phyloP scores from a whole-genome alignment of 2,329 filamentous ascomycete genomes.

The Penicillium palitans region DNA sequence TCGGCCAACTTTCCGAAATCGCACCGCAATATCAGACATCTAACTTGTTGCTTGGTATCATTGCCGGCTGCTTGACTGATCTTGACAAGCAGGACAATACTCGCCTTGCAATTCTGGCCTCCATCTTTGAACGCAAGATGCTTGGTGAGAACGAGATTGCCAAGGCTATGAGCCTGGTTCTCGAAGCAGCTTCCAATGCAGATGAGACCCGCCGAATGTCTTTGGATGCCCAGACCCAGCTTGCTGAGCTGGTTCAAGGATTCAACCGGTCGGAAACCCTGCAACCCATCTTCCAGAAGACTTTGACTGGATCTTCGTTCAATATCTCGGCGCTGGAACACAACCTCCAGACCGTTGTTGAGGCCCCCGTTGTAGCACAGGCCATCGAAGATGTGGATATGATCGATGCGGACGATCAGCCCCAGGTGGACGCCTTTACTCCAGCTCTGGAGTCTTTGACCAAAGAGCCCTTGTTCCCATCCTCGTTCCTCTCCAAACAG shows the following conservation, averaged over 20 bases:
- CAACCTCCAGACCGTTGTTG: slow-evolving; percentile 69
- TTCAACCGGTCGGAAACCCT: slow-evolving; percentile 63
- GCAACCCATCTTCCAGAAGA: slow-evolving; percentile 65
- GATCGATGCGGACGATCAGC: slow-evolving; percentile 41
- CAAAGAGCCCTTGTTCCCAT: slow-evolving; percentile 29
- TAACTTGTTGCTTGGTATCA: slow-evolving; percentile 39
- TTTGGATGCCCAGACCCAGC: slow-evolving; percentile 58
- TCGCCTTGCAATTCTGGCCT: slow-evolving; percentile 50
- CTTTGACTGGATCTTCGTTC: slow-evolving; percentile 66
- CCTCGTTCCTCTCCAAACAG: slow-evolving; percentile 41
- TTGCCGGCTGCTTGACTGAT: slow-evolving; percentile 36
- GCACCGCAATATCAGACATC: slow-evolving; percentile 36
- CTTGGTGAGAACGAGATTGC: slow-evolving; percentile 34
- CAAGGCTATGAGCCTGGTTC: slow-evolving; percentile 35
- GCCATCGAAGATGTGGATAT: slow-evolving; percentile 54
- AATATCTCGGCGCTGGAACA: slow-evolving; percentile 75
- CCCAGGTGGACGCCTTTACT: slow-evolving; percentile 33
- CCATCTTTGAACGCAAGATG: slow-evolving; percentile 36
- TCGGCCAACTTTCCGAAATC: slow-evolving; percentile 38
- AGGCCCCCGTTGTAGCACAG: slow-evolving; percentile 56
- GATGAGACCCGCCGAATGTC: slow-evolving; percentile 45
- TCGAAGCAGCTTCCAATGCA: slow-evolving; percentile 44
- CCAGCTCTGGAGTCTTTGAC: slow-evolving; percentile 36
- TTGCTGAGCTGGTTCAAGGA: slow-evolving; percentile 66
- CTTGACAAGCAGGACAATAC: slow-evolving; percentile 35